Evolutionary conservation across 495 filamentous ascomycete genomes (phyloP).

Genomic region (Penicillium herquei): DNA sequence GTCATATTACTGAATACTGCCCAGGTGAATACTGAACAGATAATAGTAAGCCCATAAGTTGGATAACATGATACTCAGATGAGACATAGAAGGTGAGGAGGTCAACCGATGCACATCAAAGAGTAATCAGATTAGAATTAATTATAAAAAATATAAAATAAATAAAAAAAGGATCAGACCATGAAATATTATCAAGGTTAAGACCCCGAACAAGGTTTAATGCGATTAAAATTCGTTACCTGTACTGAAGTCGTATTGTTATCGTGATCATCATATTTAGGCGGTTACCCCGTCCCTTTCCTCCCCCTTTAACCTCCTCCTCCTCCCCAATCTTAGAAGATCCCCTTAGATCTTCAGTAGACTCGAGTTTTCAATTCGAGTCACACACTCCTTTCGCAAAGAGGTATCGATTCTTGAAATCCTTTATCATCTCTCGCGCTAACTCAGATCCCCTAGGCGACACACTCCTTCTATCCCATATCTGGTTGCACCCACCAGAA

Average conservation of each 20-base stretch:
- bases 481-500: conserved; percentile 36
- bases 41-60: too few relatives aligned
- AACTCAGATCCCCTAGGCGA: conserved; percentile 31
- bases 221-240: too few relatives aligned
- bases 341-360: not conserved
- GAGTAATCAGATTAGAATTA: not conserved
- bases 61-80: too few relatives aligned
- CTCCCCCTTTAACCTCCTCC: conserved; percentile 8
- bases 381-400: conserved; percentile 8
- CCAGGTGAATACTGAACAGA: too few relatives aligned
- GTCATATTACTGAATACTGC: too few relatives aligned
- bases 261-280: conserved; percentile 30
- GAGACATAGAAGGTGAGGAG: not conserved
- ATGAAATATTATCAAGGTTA: not conserved
- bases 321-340: conserved; percentile 9
- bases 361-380: conserved; percentile 11
- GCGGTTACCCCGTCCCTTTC: conserved; percentile 25
- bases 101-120: not conserved
- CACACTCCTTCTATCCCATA: conserved; percentile 22
- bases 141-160: not conserved
- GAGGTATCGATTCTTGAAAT: not conserved
- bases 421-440: not conserved
- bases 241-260: conserved; percentile 4
- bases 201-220: not conserved
- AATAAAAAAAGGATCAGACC: not conserved